phyloP scores from a whole-genome alignment of 1,284 basidiomycete species.

The Exsudoporus floridanus region DNA sequence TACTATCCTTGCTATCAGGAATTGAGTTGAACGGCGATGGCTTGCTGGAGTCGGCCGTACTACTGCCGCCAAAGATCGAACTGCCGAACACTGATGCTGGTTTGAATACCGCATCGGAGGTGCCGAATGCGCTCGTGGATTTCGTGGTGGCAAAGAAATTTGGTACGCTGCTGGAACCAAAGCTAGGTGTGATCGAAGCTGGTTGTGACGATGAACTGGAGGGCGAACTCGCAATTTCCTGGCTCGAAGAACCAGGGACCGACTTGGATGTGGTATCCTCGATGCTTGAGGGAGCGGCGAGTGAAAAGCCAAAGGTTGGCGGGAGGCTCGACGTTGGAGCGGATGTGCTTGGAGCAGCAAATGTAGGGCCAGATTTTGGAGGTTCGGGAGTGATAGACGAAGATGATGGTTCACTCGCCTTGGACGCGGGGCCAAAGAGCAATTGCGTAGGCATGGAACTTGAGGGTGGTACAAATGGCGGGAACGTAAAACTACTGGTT shows the following conservation, averaged over 20 bases:
- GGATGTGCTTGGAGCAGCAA: slow-evolving; percentile 7
- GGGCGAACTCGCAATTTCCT: slow-evolving; percentile 11
- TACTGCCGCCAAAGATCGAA: slow-evolving; percentile 28
- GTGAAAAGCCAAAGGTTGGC: slow-evolving; percentile 12
- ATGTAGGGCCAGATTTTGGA: slow-evolving; percentile 24
- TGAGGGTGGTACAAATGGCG: slow-evolving; percentile 26
- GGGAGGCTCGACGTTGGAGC: slow-evolving; percentile 7
- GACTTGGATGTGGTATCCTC: slow-evolving; percentile 9
- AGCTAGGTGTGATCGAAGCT: slow-evolving; percentile 8
- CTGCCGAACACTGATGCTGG: slow-evolving; percentile 27
- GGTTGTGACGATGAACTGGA: slow-evolving; percentile 9
- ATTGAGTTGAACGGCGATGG: slow-evolving; percentile 9
- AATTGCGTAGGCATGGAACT: slow-evolving; percentile 11
- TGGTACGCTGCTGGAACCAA: slow-evolving; percentile 19
- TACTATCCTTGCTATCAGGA: slow-evolving; percentile 14
- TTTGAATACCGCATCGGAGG: slow-evolving; percentile 22
- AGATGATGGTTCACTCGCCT: slow-evolving; percentile 20
- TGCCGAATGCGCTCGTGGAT: slow-evolving; percentile 15
- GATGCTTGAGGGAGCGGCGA: slow-evolving; percentile 3
- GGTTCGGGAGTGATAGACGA: slow-evolving; percentile 14
- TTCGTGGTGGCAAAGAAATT: slow-evolving; percentile 29
- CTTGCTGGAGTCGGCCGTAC: slow-evolving; percentile 16
- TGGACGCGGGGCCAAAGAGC: slow-evolving; percentile 21
- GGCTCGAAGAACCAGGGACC: slow-evolving; percentile 1
- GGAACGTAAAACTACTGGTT: slow-evolving; percentile 22